Evolutionary conservation across 176 grass and related monocot species (phyloP).

Genomic region (Aegilops umbellulata): DNA sequence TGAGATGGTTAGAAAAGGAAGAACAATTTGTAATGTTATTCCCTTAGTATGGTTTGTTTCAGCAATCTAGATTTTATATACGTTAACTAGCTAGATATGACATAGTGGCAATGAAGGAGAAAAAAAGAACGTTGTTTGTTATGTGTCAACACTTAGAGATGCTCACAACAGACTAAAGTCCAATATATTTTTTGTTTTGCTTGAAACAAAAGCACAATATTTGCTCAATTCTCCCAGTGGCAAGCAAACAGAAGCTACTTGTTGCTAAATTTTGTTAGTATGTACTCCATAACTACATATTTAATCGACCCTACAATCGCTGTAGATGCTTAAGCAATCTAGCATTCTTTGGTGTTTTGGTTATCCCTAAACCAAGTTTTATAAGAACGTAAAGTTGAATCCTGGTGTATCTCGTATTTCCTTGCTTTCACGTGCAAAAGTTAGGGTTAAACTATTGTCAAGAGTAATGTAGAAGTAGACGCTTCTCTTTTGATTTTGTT

Average conservation of each 20-base stretch:
- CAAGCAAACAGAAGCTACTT: background rate
- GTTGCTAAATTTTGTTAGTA: background rate
- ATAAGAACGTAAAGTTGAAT: no score
- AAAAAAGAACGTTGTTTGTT: background rate
- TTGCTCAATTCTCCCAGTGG: background rate
- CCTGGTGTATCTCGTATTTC: background rate
- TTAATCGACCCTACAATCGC: background rate
- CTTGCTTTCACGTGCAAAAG: slow-evolving; percentile 16
- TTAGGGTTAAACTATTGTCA: background rate
- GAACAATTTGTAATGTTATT: background rate
- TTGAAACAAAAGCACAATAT: background rate
- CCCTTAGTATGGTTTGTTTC: background rate
- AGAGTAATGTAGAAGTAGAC: background rate
- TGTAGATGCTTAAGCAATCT: background rate
- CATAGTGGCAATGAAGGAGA: background rate
- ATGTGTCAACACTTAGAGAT: background rate
- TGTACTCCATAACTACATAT: background rate
- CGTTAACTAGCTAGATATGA: slow-evolving; percentile 11
- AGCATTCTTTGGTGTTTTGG: background rate
- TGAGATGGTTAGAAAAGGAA: slow-evolving; percentile 3
- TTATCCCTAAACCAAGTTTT: no score
- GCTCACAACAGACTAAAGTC: background rate
- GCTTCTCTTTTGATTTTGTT: background rate
- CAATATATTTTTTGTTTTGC: background rate
- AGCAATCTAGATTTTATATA: background rate